A percentile compares a stretch with the other conserved stretches of the same genome.
Evolutionary conservation across 164 flowering plant genomes (phyloP).

Genomic region (Liquidambar formosana): DNA sequence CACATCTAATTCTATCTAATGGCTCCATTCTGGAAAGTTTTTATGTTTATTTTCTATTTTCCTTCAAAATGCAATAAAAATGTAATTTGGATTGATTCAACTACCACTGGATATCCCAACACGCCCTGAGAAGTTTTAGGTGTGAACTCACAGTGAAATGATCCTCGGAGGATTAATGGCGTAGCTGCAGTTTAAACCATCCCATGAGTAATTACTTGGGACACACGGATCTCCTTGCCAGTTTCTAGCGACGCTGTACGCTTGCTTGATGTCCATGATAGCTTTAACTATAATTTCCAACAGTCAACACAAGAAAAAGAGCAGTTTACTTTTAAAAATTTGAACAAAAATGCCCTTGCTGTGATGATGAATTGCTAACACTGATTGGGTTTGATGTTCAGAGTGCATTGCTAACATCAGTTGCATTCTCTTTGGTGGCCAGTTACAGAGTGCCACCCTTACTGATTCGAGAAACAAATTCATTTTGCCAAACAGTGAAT

Average conservation of each 20-base stretch:
- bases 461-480: no score
- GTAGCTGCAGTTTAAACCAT: slow-evolving; percentile 9
- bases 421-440: no score
- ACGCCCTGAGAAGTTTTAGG: background rate
- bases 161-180: slow-evolving; percentile 7
- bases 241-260: background rate
- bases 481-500: no score
- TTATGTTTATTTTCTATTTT: no score
- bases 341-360: no score
- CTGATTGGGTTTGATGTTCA: no score
- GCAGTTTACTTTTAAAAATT: no score
- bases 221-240: slow-evolving; percentile 24
- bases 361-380: no score
- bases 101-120: background rate
- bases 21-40: no score
- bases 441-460: no score
- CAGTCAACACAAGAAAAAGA: background rate
- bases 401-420: no score
- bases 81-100: background rate
- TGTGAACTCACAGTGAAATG: slow-evolving; percentile 12
- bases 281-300: slow-evolving; percentile 3
- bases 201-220: slow-evolving; percentile 5
- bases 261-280: slow-evolving; percentile 2
- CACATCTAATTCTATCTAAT: no score
- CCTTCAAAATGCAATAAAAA: background rate